These are phyloP conservation scores for Glaciozyma antarctica DNA, from an alignment of 768 basidiomycete species.

Conservation along the genomic window DNA sequence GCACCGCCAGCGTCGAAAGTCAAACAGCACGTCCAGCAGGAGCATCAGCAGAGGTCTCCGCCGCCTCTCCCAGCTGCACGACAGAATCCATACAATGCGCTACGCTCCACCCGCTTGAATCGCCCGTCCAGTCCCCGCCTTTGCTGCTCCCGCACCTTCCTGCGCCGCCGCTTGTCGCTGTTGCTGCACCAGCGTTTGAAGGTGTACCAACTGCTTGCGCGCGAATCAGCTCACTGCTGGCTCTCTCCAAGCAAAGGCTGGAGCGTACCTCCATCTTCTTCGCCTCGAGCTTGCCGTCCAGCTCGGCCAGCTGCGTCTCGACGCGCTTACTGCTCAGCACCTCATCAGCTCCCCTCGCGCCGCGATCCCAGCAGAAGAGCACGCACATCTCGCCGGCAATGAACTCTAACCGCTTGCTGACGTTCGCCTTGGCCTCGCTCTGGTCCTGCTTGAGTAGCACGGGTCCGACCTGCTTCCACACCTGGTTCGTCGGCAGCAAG, in stretches of 20 bases:
- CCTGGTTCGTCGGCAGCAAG: constrained; percentile 61
- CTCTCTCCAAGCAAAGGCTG: not conserved
- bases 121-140: not conserved
- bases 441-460: constrained; percentile 84
- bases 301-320: constrained; percentile 69
- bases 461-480: constrained; percentile 87
- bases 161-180: constrained; percentile 1
- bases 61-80: too few relatives aligned
- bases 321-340: constrained; percentile 54
- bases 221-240: too few relatives aligned
- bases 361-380: not conserved
- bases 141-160: not conserved
- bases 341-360: not conserved
- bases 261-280: constrained; percentile 66
- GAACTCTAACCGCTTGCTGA: constrained; percentile 81
- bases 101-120: too few relatives aligned
- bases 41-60: too few relatives aligned
- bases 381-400: constrained; percentile 78
- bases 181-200: constrained; percentile 26
- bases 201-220: constrained; percentile 16
- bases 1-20: too few relatives aligned
- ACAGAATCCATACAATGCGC: too few relatives aligned
- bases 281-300: constrained; percentile 63
- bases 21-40: too few relatives aligned
- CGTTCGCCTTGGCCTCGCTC: constrained; percentile 72